Percentiles rank a stretch among this genome's conserved stretches.
These are phyloP conservation scores for Fusarium sp. DNA, from an alignment of 2,329 filamentous ascomycete genomes.

Conservation along the genomic window DNA sequence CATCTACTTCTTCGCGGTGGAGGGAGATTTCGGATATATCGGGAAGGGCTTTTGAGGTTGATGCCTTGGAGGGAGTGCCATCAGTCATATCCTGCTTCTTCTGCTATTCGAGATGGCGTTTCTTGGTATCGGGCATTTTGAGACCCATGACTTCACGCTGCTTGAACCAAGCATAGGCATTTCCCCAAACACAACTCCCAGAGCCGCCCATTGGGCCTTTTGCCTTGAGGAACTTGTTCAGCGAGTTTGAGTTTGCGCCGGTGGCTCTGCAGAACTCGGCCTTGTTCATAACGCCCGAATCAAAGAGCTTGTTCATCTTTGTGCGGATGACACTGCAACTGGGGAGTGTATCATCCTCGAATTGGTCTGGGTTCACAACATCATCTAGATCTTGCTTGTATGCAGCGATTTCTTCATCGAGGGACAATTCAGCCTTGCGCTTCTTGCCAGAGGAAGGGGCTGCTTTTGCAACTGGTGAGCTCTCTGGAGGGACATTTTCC, in stretches of 20 bases:
- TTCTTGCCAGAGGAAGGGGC: neutral
- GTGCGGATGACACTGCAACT: slow-evolving; percentile 3
- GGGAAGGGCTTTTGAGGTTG: neutral
- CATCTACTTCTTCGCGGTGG: neutral
- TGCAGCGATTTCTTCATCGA: slow-evolving; percentile 10
- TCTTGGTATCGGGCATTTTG: slow-evolving; percentile 18
- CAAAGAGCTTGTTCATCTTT: slow-evolving; percentile 22
- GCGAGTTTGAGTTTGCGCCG: slow-evolving; percentile 8
- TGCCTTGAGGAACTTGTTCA: slow-evolving; percentile 6
- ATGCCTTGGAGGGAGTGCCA: neutral
- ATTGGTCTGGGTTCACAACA: neutral
- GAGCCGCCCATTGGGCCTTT: slow-evolving; percentile 6
- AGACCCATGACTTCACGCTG: slow-evolving; percentile 8
- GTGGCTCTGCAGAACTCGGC: slow-evolving; percentile 7
- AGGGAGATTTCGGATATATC: slow-evolving; percentile 5
- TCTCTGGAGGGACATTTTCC: neutral
- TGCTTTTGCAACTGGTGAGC: neutral
- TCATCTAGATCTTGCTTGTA: slow-evolving; percentile 10
- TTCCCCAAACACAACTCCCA: slow-evolving; percentile 8
- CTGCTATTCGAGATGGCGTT: neutral
- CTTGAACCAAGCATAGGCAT: slow-evolving; percentile 16
- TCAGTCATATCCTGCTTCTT: neutral
- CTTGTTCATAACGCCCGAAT: neutral
- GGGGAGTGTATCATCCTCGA: neutral
- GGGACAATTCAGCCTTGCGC: slow-evolving; percentile 6